These are phyloP conservation scores for Trametes meyenii DNA, from an alignment of 768 basidiomycete species.

Conservation along the genomic window DNA sequence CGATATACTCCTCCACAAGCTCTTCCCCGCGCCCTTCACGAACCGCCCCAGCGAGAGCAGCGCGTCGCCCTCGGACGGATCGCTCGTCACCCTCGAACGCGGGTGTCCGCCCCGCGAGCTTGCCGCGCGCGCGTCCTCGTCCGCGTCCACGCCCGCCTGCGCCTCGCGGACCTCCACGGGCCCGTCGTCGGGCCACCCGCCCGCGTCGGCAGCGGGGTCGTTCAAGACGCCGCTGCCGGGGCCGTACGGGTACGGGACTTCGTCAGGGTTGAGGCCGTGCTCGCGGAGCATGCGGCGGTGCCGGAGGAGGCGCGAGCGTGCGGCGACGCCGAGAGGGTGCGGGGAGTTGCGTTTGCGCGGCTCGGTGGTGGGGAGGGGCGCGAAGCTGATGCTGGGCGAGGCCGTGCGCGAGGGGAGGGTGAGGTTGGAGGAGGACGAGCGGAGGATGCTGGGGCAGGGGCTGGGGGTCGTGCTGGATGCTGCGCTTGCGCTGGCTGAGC, in stretches of 20 bases:
- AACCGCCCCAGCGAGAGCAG: slow-evolving; percentile 30
- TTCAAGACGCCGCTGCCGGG: slow-evolving; percentile 8
- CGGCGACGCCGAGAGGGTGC: slow-evolving; percentile 40
- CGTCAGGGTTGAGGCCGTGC: slow-evolving; percentile 16
- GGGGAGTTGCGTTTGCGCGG: slow-evolving; percentile 35
- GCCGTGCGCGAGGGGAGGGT: slow-evolving; percentile 21
- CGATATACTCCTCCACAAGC: slow-evolving; percentile 31
- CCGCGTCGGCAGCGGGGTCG: slow-evolving; percentile 1
- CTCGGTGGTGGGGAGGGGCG: slow-evolving; percentile 38
- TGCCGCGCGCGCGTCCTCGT: slow-evolving; percentile 9
- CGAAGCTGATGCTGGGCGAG: slow-evolving; percentile 36
- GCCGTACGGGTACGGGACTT: slow-evolving; percentile 16
- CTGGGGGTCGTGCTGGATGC: slow-evolving; percentile 16
- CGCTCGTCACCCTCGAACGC: slow-evolving; percentile 15
- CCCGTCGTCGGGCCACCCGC: slow-evolving; percentile 6
- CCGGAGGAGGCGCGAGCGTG: slow-evolving; percentile 39
- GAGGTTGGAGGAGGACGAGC: slow-evolving; percentile 24
- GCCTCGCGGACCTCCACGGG: slow-evolving; percentile 19
- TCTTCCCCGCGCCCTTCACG: slow-evolving; percentile 30
- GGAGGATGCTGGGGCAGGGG: slow-evolving; percentile 25
- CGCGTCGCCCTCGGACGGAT: slow-evolving; percentile 29
- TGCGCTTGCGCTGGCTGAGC: not conserved
- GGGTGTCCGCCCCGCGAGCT: not conserved
- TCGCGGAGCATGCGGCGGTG: slow-evolving; percentile 32
- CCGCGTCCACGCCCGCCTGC: slow-evolving; percentile 18